Evolutionary conservation across 148 eudicot genomes (phyloP).

Genomic region (Vaccinium corymbosum): DNA sequence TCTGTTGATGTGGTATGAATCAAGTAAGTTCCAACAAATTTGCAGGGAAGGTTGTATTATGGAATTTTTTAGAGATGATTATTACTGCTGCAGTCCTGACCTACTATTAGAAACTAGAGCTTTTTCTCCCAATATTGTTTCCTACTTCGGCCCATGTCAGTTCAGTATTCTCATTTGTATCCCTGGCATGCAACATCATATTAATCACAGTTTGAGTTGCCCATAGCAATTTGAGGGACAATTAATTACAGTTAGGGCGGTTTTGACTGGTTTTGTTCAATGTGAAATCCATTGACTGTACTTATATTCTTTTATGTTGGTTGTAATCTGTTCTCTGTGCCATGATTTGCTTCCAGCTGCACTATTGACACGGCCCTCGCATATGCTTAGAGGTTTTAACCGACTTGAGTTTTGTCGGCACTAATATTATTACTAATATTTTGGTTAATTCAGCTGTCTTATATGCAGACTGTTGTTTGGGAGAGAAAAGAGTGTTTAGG

Average conservation of each 20-base stretch:
- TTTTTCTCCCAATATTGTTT: background rate
- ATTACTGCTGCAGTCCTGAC: background rate
- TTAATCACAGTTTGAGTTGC: background rate
- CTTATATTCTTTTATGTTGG: background rate
- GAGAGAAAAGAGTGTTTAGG: no score
- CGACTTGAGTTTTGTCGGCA: background rate
- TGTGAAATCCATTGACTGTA: background rate
- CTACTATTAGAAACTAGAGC: background rate
- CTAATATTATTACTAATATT: background rate
- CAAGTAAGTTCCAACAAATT: constrained; percentile 6
- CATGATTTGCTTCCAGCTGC: background rate
- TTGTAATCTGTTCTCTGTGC: background rate
- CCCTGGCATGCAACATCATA: background rate
- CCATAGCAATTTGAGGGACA: background rate
- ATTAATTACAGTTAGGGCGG: background rate
- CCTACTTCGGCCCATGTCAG: background rate
- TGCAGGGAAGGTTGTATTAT: background rate
- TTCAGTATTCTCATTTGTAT: background rate
- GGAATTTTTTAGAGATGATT: background rate
- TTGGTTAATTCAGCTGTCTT: background rate
- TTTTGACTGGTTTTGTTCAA: background rate
- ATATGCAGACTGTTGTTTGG: background rate
- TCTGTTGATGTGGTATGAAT: constrained; percentile 10
- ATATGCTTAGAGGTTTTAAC: background rate
- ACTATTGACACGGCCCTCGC: background rate